A percentile compares a stretch with the other conserved stretches of the same genome.
Conservation (phyloP, 176 grass and related monocot species). For the Avena eriantha region DNA sequence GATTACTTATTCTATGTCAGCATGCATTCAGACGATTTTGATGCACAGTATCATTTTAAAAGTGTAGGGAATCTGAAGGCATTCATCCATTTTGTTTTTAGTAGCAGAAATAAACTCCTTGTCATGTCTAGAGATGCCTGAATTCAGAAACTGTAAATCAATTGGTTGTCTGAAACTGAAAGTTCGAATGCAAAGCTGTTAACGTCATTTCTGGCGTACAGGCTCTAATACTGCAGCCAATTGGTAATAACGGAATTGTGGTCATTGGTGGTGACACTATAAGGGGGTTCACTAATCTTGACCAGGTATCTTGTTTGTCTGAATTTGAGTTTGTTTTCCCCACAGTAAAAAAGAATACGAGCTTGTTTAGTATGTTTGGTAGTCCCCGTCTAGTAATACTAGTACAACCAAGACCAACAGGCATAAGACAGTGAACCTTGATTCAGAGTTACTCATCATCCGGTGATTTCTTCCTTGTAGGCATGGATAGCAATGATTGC, state of each 20-base stretch:
- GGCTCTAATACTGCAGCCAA: slow-evolving; percentile 84
- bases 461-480: slow-evolving; percentile 44
- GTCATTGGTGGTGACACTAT: slow-evolving; percentile 85
- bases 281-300: slow-evolving; percentile 82
- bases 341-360: not conserved
- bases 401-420: not conserved
- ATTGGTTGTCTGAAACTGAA: not conserved
- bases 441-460: not conserved
- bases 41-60: not conserved
- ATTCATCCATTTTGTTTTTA: not conserved
- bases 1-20: slow-evolving; percentile 11
- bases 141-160: not conserved
- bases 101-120: not conserved
- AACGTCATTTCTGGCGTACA: slow-evolving; percentile 25
- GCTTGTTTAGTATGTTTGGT: not conserved
- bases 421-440: not conserved
- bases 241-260: slow-evolving; percentile 79
- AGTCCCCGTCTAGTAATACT: not conserved
- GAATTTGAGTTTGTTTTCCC: not conserved
- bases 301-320: slow-evolving; percentile 59
- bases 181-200: not conserved
- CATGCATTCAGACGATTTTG: not conserved
- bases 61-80: not conserved
- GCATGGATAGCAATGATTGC: slow-evolving; percentile 90
- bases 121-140: not conserved